These are phyloP conservation scores for Niveomyces coronatus DNA, from an alignment of 2,329 filamentous ascomycete genomes.

Conservation along the genomic window DNA sequence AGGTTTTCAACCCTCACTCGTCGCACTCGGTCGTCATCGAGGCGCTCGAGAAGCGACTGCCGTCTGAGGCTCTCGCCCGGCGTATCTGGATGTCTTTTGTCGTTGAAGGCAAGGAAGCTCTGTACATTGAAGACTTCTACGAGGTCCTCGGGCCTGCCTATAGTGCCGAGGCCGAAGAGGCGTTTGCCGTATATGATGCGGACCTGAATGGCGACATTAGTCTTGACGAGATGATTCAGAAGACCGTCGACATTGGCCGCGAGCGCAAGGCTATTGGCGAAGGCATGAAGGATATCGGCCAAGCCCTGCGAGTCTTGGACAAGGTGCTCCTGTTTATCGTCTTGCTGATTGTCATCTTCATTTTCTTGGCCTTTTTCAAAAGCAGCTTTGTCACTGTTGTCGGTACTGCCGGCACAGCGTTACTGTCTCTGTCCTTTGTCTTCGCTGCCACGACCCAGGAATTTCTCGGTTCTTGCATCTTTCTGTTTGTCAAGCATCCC, in stretches of 20 bases:
- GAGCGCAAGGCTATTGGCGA: conserved; percentile 81
- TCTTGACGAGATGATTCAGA: conserved; percentile 88
- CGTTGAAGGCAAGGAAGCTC: conserved; percentile 71
- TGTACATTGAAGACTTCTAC: conserved; percentile 70
- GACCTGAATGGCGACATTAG: conserved; percentile 92
- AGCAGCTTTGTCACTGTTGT: conserved; percentile 76
- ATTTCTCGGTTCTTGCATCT: conserved; percentile 95
- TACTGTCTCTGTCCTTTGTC: conserved; percentile 93
- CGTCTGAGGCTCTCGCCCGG: conserved; percentile 84
- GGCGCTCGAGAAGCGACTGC: conserved; percentile 73
- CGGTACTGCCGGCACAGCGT: conserved; percentile 79
- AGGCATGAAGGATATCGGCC: conserved; percentile 95
- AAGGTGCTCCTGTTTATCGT: conserved; percentile 75
- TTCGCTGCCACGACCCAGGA: conserved; percentile 89
- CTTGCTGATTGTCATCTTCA: conserved; percentile 68
- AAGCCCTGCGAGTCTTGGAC: conserved; percentile 86
- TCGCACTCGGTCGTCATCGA: conserved; percentile 83
- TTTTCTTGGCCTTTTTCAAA: conserved; percentile 85
- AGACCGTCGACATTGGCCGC: conserved; percentile 71
- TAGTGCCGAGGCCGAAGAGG: conserved; percentile 72
- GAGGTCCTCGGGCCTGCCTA: conserved; percentile 76
- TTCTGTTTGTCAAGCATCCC: conserved; percentile 96
- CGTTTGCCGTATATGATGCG: conserved; percentile 68
- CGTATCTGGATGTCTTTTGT: conserved; percentile 99
- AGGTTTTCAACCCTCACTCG: conserved; percentile 87